Evolutionary conservation across 2,329 filamentous ascomycete genomes (phyloP).

Genomic region (Paraphaeosphaeria minitans): DNA sequence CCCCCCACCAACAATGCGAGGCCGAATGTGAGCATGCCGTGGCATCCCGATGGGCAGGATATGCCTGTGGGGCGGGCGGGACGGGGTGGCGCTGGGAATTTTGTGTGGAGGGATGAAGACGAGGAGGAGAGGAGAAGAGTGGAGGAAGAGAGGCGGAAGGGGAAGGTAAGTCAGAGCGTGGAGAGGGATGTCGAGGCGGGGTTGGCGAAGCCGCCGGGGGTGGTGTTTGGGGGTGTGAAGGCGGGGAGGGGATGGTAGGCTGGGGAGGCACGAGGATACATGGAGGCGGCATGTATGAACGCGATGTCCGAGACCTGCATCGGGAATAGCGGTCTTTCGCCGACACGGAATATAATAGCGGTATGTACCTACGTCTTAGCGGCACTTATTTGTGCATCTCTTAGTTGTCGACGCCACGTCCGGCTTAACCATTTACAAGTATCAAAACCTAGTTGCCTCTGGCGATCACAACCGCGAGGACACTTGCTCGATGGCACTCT

Average conservation of each 20-base stretch:
- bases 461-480: too few relatives aligned
- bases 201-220: constrained; percentile 48
- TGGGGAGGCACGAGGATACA: background rate
- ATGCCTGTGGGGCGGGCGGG: constrained; percentile 46
- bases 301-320: too few relatives aligned
- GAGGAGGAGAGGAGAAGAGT: constrained; percentile 28
- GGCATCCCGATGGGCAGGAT: constrained; percentile 41
- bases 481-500: too few relatives aligned
- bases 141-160: constrained; percentile 33
- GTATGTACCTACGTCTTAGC: too few relatives aligned
- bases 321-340: too few relatives aligned
- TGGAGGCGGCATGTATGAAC: too few relatives aligned
- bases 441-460: too few relatives aligned
- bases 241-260: constrained; percentile 31
- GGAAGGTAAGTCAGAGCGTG: constrained; percentile 42
- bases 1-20: constrained; percentile 29
- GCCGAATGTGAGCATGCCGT: constrained; percentile 39
- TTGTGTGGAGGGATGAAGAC: constrained; percentile 48
- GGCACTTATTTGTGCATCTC: too few relatives aligned
- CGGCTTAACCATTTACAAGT: too few relatives aligned
- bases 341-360: too few relatives aligned
- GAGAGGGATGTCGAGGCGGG: constrained; percentile 50
- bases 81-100: constrained; percentile 55
- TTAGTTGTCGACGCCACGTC: too few relatives aligned
- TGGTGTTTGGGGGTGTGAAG: constrained; percentile 44